These are phyloP conservation scores for Pelargonium cotyledonis DNA, from an alignment of 441 rosid species.

Conservation along the genomic window DNA sequence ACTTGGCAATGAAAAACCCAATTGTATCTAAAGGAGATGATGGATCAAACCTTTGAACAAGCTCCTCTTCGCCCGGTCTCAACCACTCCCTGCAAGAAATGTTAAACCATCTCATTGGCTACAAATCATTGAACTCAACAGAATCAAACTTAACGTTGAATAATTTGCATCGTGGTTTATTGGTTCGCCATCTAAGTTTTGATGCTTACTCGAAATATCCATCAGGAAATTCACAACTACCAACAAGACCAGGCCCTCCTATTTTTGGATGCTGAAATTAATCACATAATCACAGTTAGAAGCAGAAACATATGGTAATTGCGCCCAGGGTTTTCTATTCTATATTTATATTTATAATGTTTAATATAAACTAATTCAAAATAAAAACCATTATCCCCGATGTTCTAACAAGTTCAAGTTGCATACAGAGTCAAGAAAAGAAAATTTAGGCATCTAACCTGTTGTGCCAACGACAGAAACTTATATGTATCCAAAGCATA, in stretches of 20 bases:
- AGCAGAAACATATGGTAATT: constrained; percentile 1
- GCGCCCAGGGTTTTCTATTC: neutral
- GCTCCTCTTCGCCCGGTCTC: constrained; percentile 78
- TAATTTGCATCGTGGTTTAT: neutral
- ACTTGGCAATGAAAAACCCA: constrained; percentile 94
- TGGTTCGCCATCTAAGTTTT: neutral
- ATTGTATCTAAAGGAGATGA: constrained; percentile 80
- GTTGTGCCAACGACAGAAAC: constrained; percentile 75
- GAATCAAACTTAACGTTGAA: neutral
- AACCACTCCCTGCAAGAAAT: constrained; percentile 69
- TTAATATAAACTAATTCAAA: neutral
- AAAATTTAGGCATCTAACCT: constrained; percentile 38
- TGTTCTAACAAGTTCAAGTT: neutral
- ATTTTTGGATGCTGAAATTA: constrained; percentile 66
- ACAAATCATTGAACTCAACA: neutral
- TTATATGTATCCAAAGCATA: constrained; percentile 80
- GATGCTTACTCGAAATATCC: constrained; percentile 74
- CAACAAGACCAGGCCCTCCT: constrained; percentile 92
- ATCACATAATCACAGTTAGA: constrained; percentile 3
- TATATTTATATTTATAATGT: too few relatives aligned
- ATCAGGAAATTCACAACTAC: constrained; percentile 56
- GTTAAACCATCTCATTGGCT: neutral
- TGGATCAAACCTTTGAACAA: constrained; percentile 93
- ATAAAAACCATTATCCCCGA: neutral
- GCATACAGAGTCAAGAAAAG: neutral